Evolutionary conservation across 2,329 filamentous ascomycete species (phyloP), one percentile per base, ranked within the genome.

Genomic region (Cladosporium sp.): DNA sequence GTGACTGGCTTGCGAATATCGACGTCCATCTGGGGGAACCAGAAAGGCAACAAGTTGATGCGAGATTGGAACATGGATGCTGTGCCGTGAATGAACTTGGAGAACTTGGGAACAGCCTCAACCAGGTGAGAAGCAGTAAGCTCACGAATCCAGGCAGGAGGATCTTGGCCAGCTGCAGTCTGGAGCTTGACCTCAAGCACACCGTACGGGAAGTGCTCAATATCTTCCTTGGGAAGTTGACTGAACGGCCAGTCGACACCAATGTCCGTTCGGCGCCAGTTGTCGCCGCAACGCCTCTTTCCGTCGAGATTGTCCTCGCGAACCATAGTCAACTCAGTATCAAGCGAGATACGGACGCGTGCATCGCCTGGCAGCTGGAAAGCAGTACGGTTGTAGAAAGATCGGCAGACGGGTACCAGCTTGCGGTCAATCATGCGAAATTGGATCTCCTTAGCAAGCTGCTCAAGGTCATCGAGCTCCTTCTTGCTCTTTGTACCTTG

Each of bases 51-150:
- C 12, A 99, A 82, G 50, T 97, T 81, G 74, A 99, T 99, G 58
- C 89, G 86, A 45, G 87, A 83, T 0, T 92, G 92, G 73, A 97
- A 95, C 47, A 99, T 77, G 11, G 85, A 89, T 9, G 93, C 93
- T 1, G 88, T 92, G 60, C 94, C 94, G 74, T 99, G 94, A 60
- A 99, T 97, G 74, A 97, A 99, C 77, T 99, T 99, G 70, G 92
- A 97, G 76, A 97, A 99, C 72, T 99, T 99, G 62, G 94, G 94
- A 2, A 99, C 92, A n/a, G 94, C 92, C 76, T 99, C 94, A 2
- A 99, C 94, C 15, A 99, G 82, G 76, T 99, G 94, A 63, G 92
- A 96, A 12, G 90, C 84, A 45, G 92, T 96, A 54, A 99, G 82
- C 71, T 97, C 91, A 20, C 92, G 88, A 67, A 99, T 93, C 94